phyloP scores from a whole-genome alignment of 1,284 basidiomycete genomes.

The Cutaneotrichosporon sp. region DNA sequence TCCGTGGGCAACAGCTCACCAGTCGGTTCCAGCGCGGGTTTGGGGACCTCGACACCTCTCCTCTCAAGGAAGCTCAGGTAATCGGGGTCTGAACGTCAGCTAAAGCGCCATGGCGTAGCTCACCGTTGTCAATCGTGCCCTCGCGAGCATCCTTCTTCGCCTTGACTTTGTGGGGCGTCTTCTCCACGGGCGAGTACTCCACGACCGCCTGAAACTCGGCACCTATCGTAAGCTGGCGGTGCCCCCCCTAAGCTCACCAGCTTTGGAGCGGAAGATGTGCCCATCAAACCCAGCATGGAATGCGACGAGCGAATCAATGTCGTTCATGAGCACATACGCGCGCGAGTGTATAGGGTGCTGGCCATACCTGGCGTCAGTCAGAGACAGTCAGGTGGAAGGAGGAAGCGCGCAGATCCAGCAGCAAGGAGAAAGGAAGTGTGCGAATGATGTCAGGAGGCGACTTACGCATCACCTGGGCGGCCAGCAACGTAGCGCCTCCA shows the following conservation, averaged over 20 bases:
- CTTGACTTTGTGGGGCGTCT: conserved; percentile 48
- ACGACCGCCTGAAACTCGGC: conserved; percentile 82
- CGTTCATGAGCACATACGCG: conserved; percentile 87
- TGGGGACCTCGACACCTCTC: conserved; percentile 38
- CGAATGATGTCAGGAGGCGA: conserved; percentile 5
- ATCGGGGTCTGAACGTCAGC: conserved; percentile 60
- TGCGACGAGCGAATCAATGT: conserved; percentile 60
- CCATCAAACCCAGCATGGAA: conserved; percentile 88
- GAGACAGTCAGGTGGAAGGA: too few relatives aligned
- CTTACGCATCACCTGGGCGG: conserved; percentile 66
- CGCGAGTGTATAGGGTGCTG: conserved; percentile 78
- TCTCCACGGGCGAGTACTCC: conserved; percentile 90
- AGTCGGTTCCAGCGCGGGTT: conserved; percentile 58
- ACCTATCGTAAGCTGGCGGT: conserved; percentile 52
- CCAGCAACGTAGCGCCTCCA: conserved; percentile 68
- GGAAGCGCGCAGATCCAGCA: too few relatives aligned
- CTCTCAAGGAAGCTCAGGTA: conserved; percentile 73
- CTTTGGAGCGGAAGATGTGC: conserved; percentile 84
- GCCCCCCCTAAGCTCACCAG: conserved; percentile 54
- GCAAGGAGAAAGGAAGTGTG: background rate
- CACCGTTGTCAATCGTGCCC: conserved; percentile 43
- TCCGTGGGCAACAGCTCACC: conserved; percentile 50
- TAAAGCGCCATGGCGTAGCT: background rate
- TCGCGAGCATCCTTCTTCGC: conserved; percentile 42
- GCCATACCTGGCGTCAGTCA: conserved; percentile 52